These are phyloP conservation scores for Neonectria neomacrospora DNA, from an alignment of 2,329 filamentous ascomycete species.

Conservation along the genomic window DNA sequence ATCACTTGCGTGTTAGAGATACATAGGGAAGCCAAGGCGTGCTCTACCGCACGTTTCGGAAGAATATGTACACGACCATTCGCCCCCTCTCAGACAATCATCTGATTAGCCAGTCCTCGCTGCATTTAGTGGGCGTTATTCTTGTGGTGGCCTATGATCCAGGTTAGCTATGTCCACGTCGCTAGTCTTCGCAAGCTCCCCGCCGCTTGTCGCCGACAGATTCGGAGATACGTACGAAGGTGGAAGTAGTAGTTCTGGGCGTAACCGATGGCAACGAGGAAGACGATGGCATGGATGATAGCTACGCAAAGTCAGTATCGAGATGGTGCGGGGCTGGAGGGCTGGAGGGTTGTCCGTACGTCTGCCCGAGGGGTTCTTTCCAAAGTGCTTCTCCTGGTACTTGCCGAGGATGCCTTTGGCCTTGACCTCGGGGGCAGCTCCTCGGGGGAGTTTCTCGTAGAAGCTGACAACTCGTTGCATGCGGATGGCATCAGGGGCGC, in stretches of 20 bases:
- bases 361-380: constrained; percentile 88
- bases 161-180: constrained; percentile 29
- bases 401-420: constrained; percentile 83
- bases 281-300: constrained; percentile 84
- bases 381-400: constrained; percentile 94
- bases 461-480: constrained; percentile 99
- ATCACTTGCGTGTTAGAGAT: constrained; percentile 47
- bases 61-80: constrained; percentile 57
- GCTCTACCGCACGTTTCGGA: constrained; percentile 51
- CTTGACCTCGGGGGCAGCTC: constrained; percentile 85
- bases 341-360: constrained; percentile 69
- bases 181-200: background rate
- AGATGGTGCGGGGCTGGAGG: constrained; percentile 39
- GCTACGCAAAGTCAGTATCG: constrained; percentile 64
- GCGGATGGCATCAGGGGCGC: constrained; percentile 92
- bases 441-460: constrained; percentile 98
- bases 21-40: constrained; percentile 52
- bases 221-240: constrained; percentile 76
- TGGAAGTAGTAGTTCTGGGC: constrained; percentile 99
- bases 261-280: constrained; percentile 86
- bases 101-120: constrained; percentile 35
- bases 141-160: constrained; percentile 91
- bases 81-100: constrained; percentile 41
- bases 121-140: constrained; percentile 93
- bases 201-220: background rate